Conservation (phyloP, 1,284 basidiomycete species). For the Trametes versicolor region DNA sequence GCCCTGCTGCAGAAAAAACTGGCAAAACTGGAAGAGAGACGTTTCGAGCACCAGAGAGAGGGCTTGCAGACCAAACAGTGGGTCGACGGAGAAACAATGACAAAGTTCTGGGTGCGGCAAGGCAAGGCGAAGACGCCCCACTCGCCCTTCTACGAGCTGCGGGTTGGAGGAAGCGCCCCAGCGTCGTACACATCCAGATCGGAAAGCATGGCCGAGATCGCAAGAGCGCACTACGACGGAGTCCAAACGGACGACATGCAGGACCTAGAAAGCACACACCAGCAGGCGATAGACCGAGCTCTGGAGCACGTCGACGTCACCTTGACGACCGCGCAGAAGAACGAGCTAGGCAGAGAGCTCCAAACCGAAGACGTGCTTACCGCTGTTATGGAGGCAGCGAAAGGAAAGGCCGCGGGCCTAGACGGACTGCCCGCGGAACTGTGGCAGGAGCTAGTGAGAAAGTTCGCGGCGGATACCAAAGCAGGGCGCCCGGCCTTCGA, state of each 20-base stretch:
- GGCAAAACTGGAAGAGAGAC: neutral
- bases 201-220: constrained; percentile 1
- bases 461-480: neutral
- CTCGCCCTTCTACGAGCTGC: neutral
- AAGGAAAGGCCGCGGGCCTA: constrained; percentile 22
- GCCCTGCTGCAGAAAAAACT: neutral
- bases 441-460: constrained; percentile 25
- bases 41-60: neutral
- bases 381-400: neutral
- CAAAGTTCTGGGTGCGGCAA: constrained; percentile 1
- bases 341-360: neutral
- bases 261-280: neutral
- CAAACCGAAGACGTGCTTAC: neutral
- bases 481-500: constrained; percentile 9
- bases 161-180: neutral
- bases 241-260: neutral
- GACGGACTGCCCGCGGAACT: constrained; percentile 36
- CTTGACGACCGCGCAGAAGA: neutral
- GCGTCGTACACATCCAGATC: neutral
- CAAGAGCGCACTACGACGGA: neutral
- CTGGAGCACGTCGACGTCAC: neutral
- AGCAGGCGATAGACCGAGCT: neutral
- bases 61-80: neutral
- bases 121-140: neutral
- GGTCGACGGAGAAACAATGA: neutral